Conservation (phyloP, 106 monocot genomes). For the Acorus gramineus region DNA sequence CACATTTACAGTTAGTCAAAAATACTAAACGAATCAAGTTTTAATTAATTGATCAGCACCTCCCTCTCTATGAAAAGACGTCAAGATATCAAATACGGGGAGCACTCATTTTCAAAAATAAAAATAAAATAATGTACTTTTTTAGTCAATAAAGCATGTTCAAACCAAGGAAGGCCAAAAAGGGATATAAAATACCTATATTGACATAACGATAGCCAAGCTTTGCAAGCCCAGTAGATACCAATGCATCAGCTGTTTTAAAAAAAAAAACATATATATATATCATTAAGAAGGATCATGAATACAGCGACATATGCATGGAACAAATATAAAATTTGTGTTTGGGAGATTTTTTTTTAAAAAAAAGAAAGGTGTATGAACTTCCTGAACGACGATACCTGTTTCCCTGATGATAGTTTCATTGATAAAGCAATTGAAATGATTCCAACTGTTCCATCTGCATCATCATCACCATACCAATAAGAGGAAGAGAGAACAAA, state of each 20-base stretch:
- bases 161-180: neutral
- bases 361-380: neutral
- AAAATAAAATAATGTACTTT: too few species aligned
- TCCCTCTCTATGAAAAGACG: too few species aligned
- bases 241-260: slow-evolving; percentile 61
- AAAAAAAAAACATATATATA: too few species aligned
- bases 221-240: slow-evolving; percentile 54
- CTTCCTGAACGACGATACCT: neutral
- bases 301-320: neutral
- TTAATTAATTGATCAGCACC: too few species aligned
- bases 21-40: neutral
- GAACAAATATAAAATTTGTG: neutral
- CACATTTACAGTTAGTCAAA: neutral
- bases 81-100: too few species aligned
- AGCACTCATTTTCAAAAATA: too few species aligned
- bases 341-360: neutral
- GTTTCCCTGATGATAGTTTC: slow-evolving; percentile 38
- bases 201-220: slow-evolving; percentile 75
- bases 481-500: neutral
- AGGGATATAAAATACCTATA: slow-evolving; percentile 29
- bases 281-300: neutral
- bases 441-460: slow-evolving; percentile 82
- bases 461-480: neutral
- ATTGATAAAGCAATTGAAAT: slow-evolving; percentile 51
- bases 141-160: too few species aligned